Percentiles rank a stretch among this genome's conserved stretches.
These are phyloP conservation scores for Dendrobium chrysotoxum DNA, from an alignment of 106 monocot species.

Conservation along the genomic window DNA sequence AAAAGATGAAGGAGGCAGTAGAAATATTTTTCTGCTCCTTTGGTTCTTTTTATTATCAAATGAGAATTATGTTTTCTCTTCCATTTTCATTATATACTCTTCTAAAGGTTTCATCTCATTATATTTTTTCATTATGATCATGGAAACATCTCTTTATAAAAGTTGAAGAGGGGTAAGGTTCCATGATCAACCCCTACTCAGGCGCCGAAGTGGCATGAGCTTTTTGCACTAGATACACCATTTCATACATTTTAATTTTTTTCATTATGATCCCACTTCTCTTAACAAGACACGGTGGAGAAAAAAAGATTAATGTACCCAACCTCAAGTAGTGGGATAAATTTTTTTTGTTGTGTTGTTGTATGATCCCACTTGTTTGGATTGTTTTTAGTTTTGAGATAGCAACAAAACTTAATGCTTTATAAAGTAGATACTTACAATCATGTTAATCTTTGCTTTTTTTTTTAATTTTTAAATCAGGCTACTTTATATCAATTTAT, in stretches of 20 bases:
- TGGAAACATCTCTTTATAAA: no score
- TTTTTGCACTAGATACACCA: no score
- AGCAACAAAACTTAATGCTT: neutral
- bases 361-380: neutral
- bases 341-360: no score
- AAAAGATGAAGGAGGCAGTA: no score
- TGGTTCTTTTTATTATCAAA: neutral
- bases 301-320: no score
- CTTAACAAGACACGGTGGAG: no score
- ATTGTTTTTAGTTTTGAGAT: neutral
- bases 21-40: neutral
- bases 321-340: no score
- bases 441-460: neutral
- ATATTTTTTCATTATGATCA: neutral
- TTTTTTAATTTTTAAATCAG: neutral
- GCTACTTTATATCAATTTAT: neutral
- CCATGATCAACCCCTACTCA: no score
- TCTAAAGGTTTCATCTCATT: neutral
- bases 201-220: no score
- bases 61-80: neutral
- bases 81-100: neutral
- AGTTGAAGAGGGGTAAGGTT: no score
- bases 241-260: no score
- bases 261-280: no score
- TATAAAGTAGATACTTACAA: neutral